Evolutionary conservation across 129 eudicot species (phyloP).

Genomic region (Saposhnikovia divaricata): DNA sequence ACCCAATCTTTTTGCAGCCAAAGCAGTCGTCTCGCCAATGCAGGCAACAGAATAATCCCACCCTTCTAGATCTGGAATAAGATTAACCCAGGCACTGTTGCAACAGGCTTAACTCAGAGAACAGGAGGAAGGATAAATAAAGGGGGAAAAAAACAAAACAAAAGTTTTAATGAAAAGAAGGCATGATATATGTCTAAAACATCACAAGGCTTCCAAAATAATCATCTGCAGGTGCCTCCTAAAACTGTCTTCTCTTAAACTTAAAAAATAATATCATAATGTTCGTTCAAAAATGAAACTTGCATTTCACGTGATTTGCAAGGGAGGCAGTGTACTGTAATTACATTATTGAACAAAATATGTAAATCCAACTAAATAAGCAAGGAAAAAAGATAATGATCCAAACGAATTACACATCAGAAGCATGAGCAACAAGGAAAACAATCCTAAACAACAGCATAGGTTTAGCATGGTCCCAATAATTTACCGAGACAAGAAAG

Average conservation of each 20-base stretch:
- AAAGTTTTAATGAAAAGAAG: background rate
- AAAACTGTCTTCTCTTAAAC: background rate
- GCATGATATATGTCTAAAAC: background rate
- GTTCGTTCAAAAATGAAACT: background rate
- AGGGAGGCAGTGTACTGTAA: background rate
- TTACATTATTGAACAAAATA: background rate
- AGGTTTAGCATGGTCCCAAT: background rate
- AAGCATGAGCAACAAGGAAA: background rate
- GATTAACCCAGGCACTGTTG: constrained; percentile 71
- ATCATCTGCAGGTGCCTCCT: background rate
- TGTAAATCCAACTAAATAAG: background rate
- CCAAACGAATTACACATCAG: background rate
- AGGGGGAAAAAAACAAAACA: background rate
- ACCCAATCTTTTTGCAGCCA: constrained; percentile 67
- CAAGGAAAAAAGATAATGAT: background rate
- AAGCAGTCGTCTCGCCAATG: constrained; percentile 93
- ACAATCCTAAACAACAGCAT: background rate
- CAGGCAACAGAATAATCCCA: constrained; percentile 77
- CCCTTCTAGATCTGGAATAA: constrained; percentile 38
- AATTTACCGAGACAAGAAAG: background rate
- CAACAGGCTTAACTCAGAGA: constrained; percentile 6
- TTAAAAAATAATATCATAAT: background rate
- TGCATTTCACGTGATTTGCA: background rate
- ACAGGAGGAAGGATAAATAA: background rate
- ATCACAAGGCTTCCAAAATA: background rate